Evolutionary conservation across 2,329 filamentous ascomycete genomes (phyloP).

Genomic region (Claviceps digitariae): DNA sequence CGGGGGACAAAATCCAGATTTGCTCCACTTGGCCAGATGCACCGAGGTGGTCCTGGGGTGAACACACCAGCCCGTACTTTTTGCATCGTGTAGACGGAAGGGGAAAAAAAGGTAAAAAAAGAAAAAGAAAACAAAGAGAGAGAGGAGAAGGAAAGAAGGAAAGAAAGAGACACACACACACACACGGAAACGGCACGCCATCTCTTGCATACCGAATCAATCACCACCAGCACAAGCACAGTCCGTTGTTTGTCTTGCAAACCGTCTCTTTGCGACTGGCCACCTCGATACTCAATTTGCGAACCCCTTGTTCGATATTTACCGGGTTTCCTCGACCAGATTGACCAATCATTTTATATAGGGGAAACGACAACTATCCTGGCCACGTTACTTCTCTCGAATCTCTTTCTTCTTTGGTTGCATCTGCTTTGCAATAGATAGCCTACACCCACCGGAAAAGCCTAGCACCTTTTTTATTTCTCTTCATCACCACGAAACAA

Average conservation of each 20-base stretch:
- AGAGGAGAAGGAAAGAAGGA: neutral
- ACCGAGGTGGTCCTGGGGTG: neutral
- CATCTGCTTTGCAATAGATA: neutral
- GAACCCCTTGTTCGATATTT: neutral
- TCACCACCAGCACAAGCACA: neutral
- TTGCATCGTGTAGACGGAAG: neutral
- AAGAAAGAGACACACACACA: too few relatives aligned
- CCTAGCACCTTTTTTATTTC: neutral
- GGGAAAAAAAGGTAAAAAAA: neutral
- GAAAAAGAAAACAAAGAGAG: neutral
- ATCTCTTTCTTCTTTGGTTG: conserved; percentile 33
- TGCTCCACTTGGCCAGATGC: neutral
- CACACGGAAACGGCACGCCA: too few relatives aligned
- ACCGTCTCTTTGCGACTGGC: neutral
- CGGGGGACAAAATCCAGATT: neutral
- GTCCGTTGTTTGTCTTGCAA: neutral
- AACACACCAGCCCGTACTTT: neutral
- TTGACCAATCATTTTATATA: conserved; percentile 1
- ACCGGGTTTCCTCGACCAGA: neutral
- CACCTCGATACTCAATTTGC: neutral
- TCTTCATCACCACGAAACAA: neutral
- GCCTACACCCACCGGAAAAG: neutral
- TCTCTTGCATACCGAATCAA: neutral
- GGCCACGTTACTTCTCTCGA: neutral
- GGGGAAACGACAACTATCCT: neutral